phyloP scores from a whole-genome alignment of 371 early-diverging fungal species.

The Fennellomyces sp. region DNA sequence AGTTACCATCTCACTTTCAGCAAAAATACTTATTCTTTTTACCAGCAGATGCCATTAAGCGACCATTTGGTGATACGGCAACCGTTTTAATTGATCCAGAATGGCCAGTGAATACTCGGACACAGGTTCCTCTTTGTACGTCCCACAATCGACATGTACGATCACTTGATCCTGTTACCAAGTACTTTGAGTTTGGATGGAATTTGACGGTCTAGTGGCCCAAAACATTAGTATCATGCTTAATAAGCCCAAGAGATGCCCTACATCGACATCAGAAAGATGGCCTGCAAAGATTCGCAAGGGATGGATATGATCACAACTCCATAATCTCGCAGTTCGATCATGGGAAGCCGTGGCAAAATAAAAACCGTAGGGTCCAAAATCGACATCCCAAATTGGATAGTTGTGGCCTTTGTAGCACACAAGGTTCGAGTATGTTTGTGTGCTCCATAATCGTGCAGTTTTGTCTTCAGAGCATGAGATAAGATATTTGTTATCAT shows the following conservation, averaged over 20 bases:
- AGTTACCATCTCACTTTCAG: no score
- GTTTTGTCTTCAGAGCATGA: slow-evolving; percentile 97
- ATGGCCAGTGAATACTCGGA: slow-evolving; percentile 95
- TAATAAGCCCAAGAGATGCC: slow-evolving; percentile 4
- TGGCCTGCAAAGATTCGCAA: slow-evolving; percentile 98
- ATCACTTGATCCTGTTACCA: slow-evolving; percentile 96
- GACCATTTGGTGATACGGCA: slow-evolving; percentile 96
- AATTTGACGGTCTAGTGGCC: slow-evolving; percentile 81
- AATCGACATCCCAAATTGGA: slow-evolving; percentile 97
- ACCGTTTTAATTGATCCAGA: slow-evolving; percentile 84
- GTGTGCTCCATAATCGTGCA: slow-evolving; percentile 96
- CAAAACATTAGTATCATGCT: background rate
- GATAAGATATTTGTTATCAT: slow-evolving; percentile 87
- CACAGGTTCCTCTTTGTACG: slow-evolving; percentile 90
- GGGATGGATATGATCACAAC: slow-evolving; percentile 93
- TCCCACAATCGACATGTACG: slow-evolving; percentile 97
- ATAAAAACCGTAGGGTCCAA: slow-evolving; percentile 92
- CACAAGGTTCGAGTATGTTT: slow-evolving; percentile 88
- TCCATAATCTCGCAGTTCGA: slow-evolving; percentile 96
- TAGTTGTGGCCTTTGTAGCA: slow-evolving; percentile 98
- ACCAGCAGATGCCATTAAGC: slow-evolving; percentile 90
- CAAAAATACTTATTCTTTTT: no score
- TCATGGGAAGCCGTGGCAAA: slow-evolving; percentile 98
- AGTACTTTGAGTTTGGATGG: slow-evolving; percentile 98
- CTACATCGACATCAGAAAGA: slow-evolving; percentile 96